Conservation (phyloP, 352 stramenopile species). For the Phytophthora cactorum region DNA sequence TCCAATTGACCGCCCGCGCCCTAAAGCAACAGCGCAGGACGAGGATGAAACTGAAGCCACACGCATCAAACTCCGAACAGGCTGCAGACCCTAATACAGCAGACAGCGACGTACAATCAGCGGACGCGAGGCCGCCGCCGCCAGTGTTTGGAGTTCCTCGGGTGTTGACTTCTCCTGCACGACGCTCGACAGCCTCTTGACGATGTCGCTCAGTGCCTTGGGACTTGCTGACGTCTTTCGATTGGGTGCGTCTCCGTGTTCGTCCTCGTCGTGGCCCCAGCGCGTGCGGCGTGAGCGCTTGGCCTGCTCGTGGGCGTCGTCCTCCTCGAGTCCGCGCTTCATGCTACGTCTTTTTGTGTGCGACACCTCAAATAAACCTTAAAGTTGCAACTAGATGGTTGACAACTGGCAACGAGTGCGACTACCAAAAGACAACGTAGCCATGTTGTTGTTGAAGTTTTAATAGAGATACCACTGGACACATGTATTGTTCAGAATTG, state of each 20-base stretch:
- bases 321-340: conserved; percentile 29
- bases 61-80: conserved; percentile 36
- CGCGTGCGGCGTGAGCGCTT: conserved; percentile 50
- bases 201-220: conserved; percentile 60
- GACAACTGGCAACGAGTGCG: not conserved
- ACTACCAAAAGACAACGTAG: conserved; percentile 7
- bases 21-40: conserved; percentile 50
- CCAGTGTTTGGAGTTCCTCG: conserved; percentile 39
- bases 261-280: conserved; percentile 39
- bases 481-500: conserved; percentile 28
- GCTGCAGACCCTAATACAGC: not conserved
- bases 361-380: not conserved
- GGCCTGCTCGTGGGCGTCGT: conserved; percentile 14
- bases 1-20: conserved; percentile 46
- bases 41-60: conserved; percentile 53
- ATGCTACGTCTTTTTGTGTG: conserved; percentile 9
- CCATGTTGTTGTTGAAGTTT: not conserved
- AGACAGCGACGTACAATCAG: conserved; percentile 38
- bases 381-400: not conserved
- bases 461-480: not conserved
- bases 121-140: conserved; percentile 23
- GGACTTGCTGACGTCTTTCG: conserved; percentile 19
- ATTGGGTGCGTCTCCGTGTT: not conserved
- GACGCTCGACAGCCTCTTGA: conserved; percentile 65
- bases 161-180: conserved; percentile 68